phyloP scores from a whole-genome alignment of 148 eudicot species.

The Hydrangea macrophylla region DNA sequence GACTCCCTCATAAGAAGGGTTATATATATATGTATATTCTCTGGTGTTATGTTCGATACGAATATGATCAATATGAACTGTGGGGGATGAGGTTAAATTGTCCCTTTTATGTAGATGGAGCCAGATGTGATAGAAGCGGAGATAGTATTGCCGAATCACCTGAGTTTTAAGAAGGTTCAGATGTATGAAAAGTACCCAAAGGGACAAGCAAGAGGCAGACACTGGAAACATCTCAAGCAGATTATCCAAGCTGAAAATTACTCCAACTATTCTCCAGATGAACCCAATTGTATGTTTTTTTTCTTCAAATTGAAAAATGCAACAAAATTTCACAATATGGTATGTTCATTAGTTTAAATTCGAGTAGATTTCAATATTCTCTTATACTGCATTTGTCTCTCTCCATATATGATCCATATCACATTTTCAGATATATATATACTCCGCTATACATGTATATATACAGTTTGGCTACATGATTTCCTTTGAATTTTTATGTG shows the following conservation, averaged over 20 bases:
- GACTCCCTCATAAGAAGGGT: too few relatives aligned
- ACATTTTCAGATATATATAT: not conserved
- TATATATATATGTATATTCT: too few relatives aligned
- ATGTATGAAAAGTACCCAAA: constrained; percentile 89
- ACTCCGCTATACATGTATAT: too few relatives aligned
- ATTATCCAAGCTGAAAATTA: constrained; percentile 87
- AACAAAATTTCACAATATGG: not conserved
- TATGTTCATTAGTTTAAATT: too few relatives aligned
- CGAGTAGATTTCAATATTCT: not conserved
- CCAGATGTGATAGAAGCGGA: constrained; percentile 78
- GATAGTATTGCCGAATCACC: constrained; percentile 66
- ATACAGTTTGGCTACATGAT: not conserved
- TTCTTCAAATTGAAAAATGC: not conserved
- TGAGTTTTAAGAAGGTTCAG: constrained; percentile 80
- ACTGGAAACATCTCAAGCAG: constrained; percentile 97
- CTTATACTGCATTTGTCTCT: not conserved
- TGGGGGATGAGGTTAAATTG: too few relatives aligned
- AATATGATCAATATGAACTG: not conserved
- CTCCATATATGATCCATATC: not conserved
- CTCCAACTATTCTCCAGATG: constrained; percentile 52
- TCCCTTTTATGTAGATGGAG: constrained; percentile 63
- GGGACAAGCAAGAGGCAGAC: constrained; percentile 77
- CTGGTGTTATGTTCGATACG: too few relatives aligned
- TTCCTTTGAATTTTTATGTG: not conserved
- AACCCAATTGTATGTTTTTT: constrained; percentile 69